These are phyloP conservation scores for Odontarrhena argentea DNA, from an alignment of 345 rosid genomes.

Conservation along the genomic window DNA sequence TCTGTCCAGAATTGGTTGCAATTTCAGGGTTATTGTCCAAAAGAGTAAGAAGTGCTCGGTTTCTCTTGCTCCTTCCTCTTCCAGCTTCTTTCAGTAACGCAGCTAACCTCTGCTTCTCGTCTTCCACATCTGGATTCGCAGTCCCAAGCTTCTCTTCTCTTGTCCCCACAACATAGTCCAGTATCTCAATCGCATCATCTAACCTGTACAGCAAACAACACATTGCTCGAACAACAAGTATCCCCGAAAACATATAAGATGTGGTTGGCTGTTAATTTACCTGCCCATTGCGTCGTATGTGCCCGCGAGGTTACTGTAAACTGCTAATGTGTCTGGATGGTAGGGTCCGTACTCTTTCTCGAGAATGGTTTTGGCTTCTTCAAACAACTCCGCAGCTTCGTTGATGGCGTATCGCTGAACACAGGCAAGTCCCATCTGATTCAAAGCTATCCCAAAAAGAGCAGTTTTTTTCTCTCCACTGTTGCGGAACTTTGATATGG, in stretches of 20 bases:
- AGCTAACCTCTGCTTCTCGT: conserved; percentile 70
- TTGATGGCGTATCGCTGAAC: conserved; percentile 72
- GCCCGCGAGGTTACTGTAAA: conserved; percentile 93
- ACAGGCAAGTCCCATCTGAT: conserved; percentile 91
- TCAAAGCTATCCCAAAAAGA: conserved; percentile 75
- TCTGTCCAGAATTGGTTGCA: conserved; percentile 41
- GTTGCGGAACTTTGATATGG: conserved; percentile 67
- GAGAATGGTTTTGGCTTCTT: conserved; percentile 80
- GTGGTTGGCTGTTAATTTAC: conserved; percentile 36
- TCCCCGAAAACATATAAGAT: not conserved
- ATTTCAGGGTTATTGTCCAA: conserved; percentile 55
- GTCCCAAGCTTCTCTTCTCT: conserved; percentile 99
- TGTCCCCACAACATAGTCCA: conserved; percentile 80
- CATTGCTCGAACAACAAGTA: not conserved
- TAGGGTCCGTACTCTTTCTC: conserved; percentile 90
- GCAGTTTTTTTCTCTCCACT: conserved; percentile 82
- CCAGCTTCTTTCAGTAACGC: conserved; percentile 91
- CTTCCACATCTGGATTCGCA: conserved; percentile 87
- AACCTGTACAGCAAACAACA: conserved; percentile 49
- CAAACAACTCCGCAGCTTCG: conserved; percentile 86
- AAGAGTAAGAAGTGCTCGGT: conserved; percentile 69
- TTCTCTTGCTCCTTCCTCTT: conserved; percentile 67
- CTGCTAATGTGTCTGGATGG: conserved; percentile 90
- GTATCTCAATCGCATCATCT: conserved; percentile 86
- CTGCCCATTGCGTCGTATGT: conserved; percentile 99